These are phyloP conservation scores for Tylopilus sp. DNA, from an alignment of 1,284 basidiomycete genomes.

Conservation along the genomic window DNA sequence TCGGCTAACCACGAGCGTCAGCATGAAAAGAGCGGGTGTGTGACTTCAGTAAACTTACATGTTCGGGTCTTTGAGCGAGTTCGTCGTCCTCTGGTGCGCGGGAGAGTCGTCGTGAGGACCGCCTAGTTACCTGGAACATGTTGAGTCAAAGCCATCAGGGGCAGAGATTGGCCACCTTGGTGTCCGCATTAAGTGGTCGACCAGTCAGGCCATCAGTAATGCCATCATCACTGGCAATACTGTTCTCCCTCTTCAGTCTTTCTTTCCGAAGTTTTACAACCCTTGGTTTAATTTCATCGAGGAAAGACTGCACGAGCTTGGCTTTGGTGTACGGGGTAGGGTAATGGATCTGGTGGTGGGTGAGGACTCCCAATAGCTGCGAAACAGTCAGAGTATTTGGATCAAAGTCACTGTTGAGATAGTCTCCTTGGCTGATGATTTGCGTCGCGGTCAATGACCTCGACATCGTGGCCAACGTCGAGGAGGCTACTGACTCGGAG, in stretches of 20 bases:
- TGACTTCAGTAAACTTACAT: slow-evolving; percentile 35
- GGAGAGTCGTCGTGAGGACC: slow-evolving; percentile 46
- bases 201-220: slow-evolving; percentile 76
- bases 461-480: slow-evolving; percentile 49
- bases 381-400: slow-evolving; percentile 73
- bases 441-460: slow-evolving; percentile 61
- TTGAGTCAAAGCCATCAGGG: slow-evolving; percentile 14
- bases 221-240: slow-evolving; percentile 71
- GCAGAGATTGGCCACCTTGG: slow-evolving; percentile 38
- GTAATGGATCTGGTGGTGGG: slow-evolving; percentile 76
- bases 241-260: slow-evolving; percentile 59
- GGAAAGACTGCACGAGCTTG: slow-evolving; percentile 78
- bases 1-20: slow-evolving; percentile 39
- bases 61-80: slow-evolving; percentile 41
- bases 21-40: slow-evolving; percentile 2
- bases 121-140: slow-evolving; percentile 24
- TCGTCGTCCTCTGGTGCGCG: slow-evolving; percentile 43
- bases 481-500: slow-evolving; percentile 3
- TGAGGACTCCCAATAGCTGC: slow-evolving; percentile 76
- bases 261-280: slow-evolving; percentile 61
- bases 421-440: slow-evolving; percentile 68
- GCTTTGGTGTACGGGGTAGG: slow-evolving; percentile 80
- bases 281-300: slow-evolving; percentile 67
- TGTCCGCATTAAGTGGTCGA: slow-evolving; percentile 45
- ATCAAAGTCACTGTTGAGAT: slow-evolving; percentile 83